A percentile compares a stretch with the other conserved stretches of the same genome.
Evolutionary conservation across 163 green algal species (phyloP).

Genomic region (Chlorella variabilis): DNA sequence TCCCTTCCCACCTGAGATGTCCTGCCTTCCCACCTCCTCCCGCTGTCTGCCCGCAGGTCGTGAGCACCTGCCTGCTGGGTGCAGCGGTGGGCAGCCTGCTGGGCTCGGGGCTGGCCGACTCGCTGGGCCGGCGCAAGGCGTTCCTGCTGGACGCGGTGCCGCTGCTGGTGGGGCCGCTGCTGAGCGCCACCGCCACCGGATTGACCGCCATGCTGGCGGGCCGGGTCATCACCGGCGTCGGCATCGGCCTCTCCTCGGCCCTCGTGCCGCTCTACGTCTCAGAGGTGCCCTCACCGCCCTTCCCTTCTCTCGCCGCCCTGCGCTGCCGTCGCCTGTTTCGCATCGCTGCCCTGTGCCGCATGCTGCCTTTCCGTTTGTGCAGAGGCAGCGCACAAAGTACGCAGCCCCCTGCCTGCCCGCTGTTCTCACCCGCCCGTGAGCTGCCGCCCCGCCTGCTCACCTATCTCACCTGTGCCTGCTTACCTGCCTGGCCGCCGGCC

Average conservation of each 20-base stretch:
- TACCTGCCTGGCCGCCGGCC: too few relatives aligned
- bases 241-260: slow-evolving; percentile 90
- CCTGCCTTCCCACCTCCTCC: too few relatives aligned
- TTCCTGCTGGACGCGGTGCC: slow-evolving; percentile 82
- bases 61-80: slow-evolving; percentile 84
- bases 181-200: slow-evolving; percentile 71
- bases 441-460: too few relatives aligned
- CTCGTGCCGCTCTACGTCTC: slow-evolving; percentile 97
- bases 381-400: too few relatives aligned
- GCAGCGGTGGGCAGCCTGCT: slow-evolving; percentile 83
- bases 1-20: too few relatives aligned
- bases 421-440: neutral
- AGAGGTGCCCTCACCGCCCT: slow-evolving; percentile 63
- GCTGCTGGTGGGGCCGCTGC: slow-evolving; percentile 78
- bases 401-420: neutral
- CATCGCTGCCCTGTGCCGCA: too few relatives aligned
- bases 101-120: slow-evolving; percentile 83
- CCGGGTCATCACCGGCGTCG: slow-evolving; percentile 83
- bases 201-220: slow-evolving; percentile 79
- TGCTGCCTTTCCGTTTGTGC: neutral
- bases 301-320: neutral
- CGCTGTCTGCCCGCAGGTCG: slow-evolving; percentile 65
- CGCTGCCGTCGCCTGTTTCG: too few relatives aligned
- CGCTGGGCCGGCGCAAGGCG: slow-evolving; percentile 76
- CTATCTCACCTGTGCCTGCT: neutral